phyloP scores from a whole-genome alignment of 2,329 filamentous ascomycete genomes.

The Lasiodiplodia gonubiensis region DNA sequence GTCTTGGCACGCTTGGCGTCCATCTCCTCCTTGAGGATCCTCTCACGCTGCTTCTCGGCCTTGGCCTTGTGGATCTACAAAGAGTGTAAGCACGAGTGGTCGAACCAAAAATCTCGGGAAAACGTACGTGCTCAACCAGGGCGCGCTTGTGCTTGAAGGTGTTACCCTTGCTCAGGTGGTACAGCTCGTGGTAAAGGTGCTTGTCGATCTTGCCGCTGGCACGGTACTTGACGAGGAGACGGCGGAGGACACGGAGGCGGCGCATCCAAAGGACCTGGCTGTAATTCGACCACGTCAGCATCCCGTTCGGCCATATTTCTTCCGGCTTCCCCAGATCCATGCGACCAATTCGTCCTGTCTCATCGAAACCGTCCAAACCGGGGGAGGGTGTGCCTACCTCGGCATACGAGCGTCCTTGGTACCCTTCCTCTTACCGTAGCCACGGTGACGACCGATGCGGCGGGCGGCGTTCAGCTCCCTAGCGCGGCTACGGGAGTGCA shows the following conservation, averaged over 20 bases:
- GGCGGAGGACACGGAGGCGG: constrained; percentile 97
- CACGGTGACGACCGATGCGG: constrained; percentile 95
- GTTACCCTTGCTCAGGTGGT: constrained; percentile 99
- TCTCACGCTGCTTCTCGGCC: constrained; percentile 98
- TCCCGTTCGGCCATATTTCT: constrained; percentile 24
- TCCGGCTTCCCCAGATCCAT: constrained; percentile 30
- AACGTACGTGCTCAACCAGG: constrained; percentile 98
- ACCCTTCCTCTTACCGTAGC: constrained; percentile 99
- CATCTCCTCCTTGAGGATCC: constrained; percentile 98
- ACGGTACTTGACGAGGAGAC: constrained; percentile 99
- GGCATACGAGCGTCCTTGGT: constrained; percentile 99
- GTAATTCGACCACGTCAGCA: constrained; percentile 48
- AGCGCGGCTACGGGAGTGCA: constrained; percentile 98
- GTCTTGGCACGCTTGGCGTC: constrained; percentile 99
- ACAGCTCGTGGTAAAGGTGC: constrained; percentile 99
- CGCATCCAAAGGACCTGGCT: constrained; percentile 99
- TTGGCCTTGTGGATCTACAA: constrained; percentile 98
- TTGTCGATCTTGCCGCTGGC: constrained; percentile 99
- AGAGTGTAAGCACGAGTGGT: constrained; percentile 39
- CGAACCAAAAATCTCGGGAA: constrained; percentile 42
- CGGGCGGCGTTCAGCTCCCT: constrained; percentile 93
- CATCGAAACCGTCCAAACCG: not conserved
- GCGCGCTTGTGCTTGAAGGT: constrained; percentile 99
- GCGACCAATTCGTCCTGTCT: not conserved
- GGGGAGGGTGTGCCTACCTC: constrained; percentile 65